phyloP scores from a whole-genome alignment of 2,329 filamentous ascomycete genomes.

The Microcyclospora pomicola region DNA sequence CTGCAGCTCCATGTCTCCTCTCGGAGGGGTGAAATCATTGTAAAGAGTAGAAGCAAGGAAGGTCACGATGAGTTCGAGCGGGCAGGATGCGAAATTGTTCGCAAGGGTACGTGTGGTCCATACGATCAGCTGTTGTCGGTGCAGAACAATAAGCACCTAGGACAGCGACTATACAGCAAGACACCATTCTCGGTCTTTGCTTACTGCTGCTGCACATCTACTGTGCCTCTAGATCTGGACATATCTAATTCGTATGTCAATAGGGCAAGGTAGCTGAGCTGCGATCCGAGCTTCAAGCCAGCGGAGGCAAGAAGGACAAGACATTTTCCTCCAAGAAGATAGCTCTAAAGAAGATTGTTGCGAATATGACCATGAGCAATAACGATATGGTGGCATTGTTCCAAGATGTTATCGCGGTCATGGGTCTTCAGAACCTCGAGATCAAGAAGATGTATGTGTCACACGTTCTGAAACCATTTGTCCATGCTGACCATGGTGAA shows the following conservation, averaged over 20 bases:
- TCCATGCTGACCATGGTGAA: constrained; percentile 17
- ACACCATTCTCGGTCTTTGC: constrained; percentile 23
- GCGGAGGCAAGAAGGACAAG: constrained; percentile 90
- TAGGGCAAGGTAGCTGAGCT: constrained; percentile 99
- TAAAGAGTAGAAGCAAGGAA: no score
- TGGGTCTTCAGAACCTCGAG: constrained; percentile 86
- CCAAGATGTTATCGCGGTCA: constrained; percentile 86
- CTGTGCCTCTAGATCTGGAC: constrained; percentile 1
- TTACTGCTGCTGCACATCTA: neutral
- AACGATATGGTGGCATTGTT: constrained; percentile 98
- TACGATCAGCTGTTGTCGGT: neutral
- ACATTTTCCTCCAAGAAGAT: constrained; percentile 92
- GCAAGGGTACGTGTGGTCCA: constrained; percentile 54
- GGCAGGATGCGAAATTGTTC: constrained; percentile 98
- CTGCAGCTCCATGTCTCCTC: no score
- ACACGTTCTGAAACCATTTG: neutral
- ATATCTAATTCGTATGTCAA: constrained; percentile 16
- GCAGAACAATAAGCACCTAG: no score
- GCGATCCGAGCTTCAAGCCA: constrained; percentile 59
- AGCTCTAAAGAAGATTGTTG: constrained; percentile 96
- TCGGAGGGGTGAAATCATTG: no score
- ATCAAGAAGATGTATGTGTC: constrained; percentile 88
- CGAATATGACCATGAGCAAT: constrained; percentile 99
- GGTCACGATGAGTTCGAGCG: constrained; percentile 47
- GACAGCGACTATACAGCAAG: no score